Base-by-base conservation (phyloP, 176 grass and related monocot genomes). In the Lolium perenne region DNA sequence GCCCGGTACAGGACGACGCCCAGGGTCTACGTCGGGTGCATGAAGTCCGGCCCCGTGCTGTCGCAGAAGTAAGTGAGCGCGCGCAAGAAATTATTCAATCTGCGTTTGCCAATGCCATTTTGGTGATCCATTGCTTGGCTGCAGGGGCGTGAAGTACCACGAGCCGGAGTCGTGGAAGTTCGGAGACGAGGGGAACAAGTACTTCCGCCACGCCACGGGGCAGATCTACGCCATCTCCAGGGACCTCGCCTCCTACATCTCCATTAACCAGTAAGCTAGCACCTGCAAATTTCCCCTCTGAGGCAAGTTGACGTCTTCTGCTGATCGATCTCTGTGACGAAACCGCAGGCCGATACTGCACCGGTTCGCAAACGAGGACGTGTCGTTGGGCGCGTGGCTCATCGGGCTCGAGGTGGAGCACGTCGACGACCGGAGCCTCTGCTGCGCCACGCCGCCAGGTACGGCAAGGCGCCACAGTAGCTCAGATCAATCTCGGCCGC, bases 101-200 rank as follows among this genome's bases (percentile, higher is more conserved):
- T 5, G 9, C 9, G 69, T 46, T n/a, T 14, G 46, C 38, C 17
- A 18, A 18, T 40, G 10, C 40, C 35, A 21, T 12, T 20, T 63
- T 17, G 1, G 0, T 38, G 64, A 67, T 18, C 2, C 2, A 45
- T 23, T 1, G 13, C 14, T 13, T 56, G 18, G 26, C 20, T 22
- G 56, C 61, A 90, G 88, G 79, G 88, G 88, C 20, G 82, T 88
- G 20, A 97, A 97, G 91, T 97, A 94, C 71, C 84, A 86, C 60
- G 94, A 97, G 69, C 92, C 92, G 74, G 92, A 94, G 75, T 94
- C 85, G 48, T 97, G 90, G 94, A 97, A 97, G 86, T 94, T 97
- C 78, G 92, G 94, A 17, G 94, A 92, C 71, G 92, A 94, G 29
- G 94, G 92, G 23, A 97, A 94, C 85, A 79, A 84, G 76, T 97